Evolutionary conservation across 192 early-diverging fungal species (phyloP), one percentile per base, ranked within the genome.

Genomic region (Entrophospora sp.): DNA sequence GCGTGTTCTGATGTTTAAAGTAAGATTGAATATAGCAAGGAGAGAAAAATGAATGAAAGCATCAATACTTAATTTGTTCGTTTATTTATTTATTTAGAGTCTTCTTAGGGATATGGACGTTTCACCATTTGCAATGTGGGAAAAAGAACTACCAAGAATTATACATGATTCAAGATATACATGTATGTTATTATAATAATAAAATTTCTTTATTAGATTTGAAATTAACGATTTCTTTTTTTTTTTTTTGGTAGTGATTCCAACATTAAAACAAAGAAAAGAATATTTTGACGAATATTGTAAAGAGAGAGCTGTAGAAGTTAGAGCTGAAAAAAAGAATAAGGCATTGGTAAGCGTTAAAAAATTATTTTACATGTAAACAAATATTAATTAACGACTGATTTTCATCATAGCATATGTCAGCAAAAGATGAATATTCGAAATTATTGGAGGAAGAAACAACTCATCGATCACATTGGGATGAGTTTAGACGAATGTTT

Each of bases 41-140:
- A n/a, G n/a, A n/a, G n/a, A n/a, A n/a, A n/a, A n/a, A n/a, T n/a
- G n/a, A n/a, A n/a, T n/a, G n/a, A n/a, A n/a, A n/a, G n/a, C n/a
- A n/a, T n/a, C n/a, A n/a, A n/a, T n/a, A n/a, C n/a, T n/a, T n/a
- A n/a, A n/a, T n/a, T n/a, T n/a, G n/a, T n/a, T n/a, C n/a, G n/a
- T 46, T 27, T 34, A 18, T 32, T 35, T 61, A 24, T 22, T 16
- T 25, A 31, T 32, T 18, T 27, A 84, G 78, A 59, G 73, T 37
- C 57, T 91, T 66, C 71, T 92, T 45, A 75, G 79, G 18, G 91
- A 92, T 60, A 76, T 75, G 30, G 76, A 88, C 16, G 82, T 89
- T 18, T 84, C 79, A n/a, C 89, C 86, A 25, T 93, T 87, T 58
- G 79, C 89, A 24, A 86, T 85, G 5, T 89, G 85, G 82, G 84